A percentile compares a stretch with the other conserved stretches of the same genome.
Evolutionary conservation across 2,329 filamentous ascomycete genomes (phyloP).

Genomic region (Cercospora citrullina): DNA sequence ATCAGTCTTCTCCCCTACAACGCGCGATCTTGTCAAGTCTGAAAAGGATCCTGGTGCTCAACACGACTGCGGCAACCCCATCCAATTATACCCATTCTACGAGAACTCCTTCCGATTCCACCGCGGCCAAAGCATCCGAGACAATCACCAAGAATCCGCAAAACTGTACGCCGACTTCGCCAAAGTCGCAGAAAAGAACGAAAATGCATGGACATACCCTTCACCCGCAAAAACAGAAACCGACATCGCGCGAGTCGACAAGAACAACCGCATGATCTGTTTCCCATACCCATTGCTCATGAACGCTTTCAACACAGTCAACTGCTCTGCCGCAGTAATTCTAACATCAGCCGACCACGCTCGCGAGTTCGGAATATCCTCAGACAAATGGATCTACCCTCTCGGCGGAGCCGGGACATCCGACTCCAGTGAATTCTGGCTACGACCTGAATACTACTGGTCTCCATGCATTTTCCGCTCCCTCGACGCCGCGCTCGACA

Average conservation of each 20-base stretch:
- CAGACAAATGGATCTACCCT: constrained; percentile 63
- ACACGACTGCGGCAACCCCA: constrained; percentile 62
- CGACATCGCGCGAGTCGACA: constrained; percentile 55
- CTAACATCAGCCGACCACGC: constrained; percentile 61
- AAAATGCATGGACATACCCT: constrained; percentile 60
- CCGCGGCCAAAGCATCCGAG: constrained; percentile 53
- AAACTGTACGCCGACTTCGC: constrained; percentile 63
- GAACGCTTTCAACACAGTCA: constrained; percentile 71
- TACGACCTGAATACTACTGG: constrained; percentile 58
- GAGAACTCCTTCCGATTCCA: constrained; percentile 64
- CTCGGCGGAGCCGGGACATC: constrained; percentile 63
- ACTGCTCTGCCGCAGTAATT: constrained; percentile 61
- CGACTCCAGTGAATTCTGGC: constrained; percentile 63
- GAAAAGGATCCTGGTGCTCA: constrained; percentile 56
- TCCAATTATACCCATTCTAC: constrained; percentile 68
- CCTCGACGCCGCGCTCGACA: constrained; percentile 54
- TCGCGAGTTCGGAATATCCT: constrained; percentile 54
- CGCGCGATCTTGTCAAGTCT: constrained; percentile 40
- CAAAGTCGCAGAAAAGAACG: constrained; percentile 54
- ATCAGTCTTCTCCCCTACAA: constrained; percentile 54
- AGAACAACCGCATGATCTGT: constrained; percentile 67
- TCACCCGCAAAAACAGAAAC: constrained; percentile 48
- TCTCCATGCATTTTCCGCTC: constrained; percentile 60
- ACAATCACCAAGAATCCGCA: constrained; percentile 62
- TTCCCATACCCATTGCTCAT: constrained; percentile 67